phyloP scores from a whole-genome alignment of 106 monocot genomes.

The Posidonia australis region DNA sequence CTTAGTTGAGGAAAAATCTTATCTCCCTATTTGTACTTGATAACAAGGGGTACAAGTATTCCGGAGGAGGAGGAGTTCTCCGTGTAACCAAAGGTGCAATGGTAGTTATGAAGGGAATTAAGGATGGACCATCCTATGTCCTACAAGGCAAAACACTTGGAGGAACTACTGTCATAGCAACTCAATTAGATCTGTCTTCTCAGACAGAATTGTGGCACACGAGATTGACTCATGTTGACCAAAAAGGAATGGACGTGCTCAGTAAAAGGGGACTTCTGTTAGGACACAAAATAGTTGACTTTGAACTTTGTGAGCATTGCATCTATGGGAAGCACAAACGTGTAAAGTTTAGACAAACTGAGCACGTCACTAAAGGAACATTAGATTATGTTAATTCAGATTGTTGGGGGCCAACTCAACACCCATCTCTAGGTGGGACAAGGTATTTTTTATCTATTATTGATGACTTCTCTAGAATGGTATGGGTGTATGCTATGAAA shows the following conservation, averaged over 20 bases:
- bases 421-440: slow-evolving; percentile 1
- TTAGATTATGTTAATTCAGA: slow-evolving; percentile 5
- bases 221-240: background rate
- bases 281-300: background rate
- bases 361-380: background rate
- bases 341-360: background rate
- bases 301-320: slow-evolving; percentile 2
- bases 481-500: background rate
- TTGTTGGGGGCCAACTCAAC: slow-evolving; percentile 12
- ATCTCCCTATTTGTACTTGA: background rate
- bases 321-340: background rate
- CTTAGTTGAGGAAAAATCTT: background rate
- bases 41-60: background rate
- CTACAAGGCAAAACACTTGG: background rate
- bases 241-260: background rate
- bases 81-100: background rate
- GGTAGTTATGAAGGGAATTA: background rate
- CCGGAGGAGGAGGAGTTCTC: background rate
- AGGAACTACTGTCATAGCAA: background rate
- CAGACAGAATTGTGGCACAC: slow-evolving; percentile 3
- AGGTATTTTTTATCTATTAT: slow-evolving; percentile 6
- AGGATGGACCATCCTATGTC: background rate
- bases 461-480: slow-evolving; percentile 2
- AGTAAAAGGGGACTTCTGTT: background rate
- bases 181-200: background rate